Percentiles rank a stretch among this genome's conserved stretches.
Evolutionary conservation across 225 moss, liverwort and hornwort species (phyloP).

Genomic region (Anthoceros angustus): DNA sequence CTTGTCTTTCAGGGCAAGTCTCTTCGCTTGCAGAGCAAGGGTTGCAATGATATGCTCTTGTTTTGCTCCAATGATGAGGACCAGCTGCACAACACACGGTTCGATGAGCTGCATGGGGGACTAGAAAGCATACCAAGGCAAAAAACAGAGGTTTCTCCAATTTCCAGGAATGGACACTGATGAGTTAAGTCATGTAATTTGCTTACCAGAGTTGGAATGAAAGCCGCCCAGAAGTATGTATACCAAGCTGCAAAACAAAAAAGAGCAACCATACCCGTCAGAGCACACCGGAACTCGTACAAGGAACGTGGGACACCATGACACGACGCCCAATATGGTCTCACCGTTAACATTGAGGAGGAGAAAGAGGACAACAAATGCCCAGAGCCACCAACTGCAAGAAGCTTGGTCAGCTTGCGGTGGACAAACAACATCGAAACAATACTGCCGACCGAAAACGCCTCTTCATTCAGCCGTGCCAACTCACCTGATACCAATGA

Average conservation of each 20-base stretch:
- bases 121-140: not conserved
- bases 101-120: not conserved
- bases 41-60: constrained; percentile 42
- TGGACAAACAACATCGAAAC: not conserved
- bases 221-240: constrained; percentile 50
- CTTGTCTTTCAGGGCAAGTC: constrained; percentile 6
- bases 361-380: constrained; percentile 46
- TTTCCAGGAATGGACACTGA: not conserved
- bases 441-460: not conserved
- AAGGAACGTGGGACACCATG: not conserved
- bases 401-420: not conserved
- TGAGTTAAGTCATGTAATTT: not conserved
- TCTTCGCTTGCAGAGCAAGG: constrained; percentile 21
- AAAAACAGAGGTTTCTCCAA: not conserved
- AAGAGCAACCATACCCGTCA: not conserved
- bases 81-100: constrained; percentile 21
- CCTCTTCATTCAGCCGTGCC: too few species aligned
- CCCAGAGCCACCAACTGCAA: constrained; percentile 39
- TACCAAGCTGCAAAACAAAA: constrained; percentile 30
- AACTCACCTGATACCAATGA: constrained; percentile 74
- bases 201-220: constrained; percentile 35
- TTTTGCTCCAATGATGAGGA: constrained; percentile 41
- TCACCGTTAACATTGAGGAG: constrained; percentile 50
- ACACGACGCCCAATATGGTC: not conserved
- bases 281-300: not conserved